phyloP scores from a whole-genome alignment of 208 protist species.

The Endotrypanum monterogeii region DNA sequence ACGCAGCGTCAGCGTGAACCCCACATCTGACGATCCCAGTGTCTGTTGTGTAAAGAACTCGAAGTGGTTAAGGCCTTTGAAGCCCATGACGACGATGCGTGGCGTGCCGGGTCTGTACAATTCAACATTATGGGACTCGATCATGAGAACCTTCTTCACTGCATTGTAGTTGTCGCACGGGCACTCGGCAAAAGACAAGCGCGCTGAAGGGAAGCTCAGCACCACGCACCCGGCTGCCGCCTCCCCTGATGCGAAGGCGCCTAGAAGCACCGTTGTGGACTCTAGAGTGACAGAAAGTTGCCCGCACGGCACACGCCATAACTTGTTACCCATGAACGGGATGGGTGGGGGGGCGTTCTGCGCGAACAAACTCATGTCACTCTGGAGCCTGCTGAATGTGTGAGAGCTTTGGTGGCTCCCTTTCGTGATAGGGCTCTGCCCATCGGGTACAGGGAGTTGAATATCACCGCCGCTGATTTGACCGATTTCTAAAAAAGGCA shows the following conservation, averaged over 20 bases:
- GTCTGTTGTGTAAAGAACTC: slow-evolving; percentile 84
- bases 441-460: neutral
- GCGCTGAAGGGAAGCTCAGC: slow-evolving; percentile 48
- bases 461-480: neutral
- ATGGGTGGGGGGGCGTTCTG: slow-evolving; percentile 25
- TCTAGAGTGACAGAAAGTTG: slow-evolving; percentile 55
- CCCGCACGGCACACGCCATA: slow-evolving; percentile 71
- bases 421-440: neutral
- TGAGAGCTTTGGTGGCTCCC: neutral
- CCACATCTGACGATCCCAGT: slow-evolving; percentile 57
- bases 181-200: slow-evolving; percentile 78
- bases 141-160: slow-evolving; percentile 70
- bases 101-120: slow-evolving; percentile 61
- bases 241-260: slow-evolving; percentile 45
- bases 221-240: slow-evolving; percentile 63
- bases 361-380: slow-evolving; percentile 13
- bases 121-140: slow-evolving; percentile 79
- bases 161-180: slow-evolving; percentile 57
- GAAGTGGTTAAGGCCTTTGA: slow-evolving; percentile 71
- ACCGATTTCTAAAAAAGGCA: neutral
- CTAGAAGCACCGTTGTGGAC: slow-evolving; percentile 66
- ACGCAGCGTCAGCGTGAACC: slow-evolving; percentile 68
- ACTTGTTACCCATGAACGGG: slow-evolving; percentile 69
- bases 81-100: slow-evolving; percentile 74
- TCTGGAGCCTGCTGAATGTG: slow-evolving; percentile 1